Conservation (phyloP, 305 asterid genomes). For the Ilex paraguariensis region DNA sequence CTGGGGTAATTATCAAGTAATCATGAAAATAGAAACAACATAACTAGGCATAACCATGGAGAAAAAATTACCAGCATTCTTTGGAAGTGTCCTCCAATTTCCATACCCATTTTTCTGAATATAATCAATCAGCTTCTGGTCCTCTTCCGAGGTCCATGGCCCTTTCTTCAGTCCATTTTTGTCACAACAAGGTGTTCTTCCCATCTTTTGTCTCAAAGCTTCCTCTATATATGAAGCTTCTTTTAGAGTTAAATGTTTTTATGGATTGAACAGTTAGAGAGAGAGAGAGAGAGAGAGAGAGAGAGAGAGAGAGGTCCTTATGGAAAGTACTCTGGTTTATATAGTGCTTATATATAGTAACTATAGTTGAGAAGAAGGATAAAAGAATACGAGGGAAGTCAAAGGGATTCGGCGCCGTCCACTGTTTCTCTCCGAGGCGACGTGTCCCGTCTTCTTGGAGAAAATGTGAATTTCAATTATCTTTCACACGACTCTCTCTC, state of each 20-base stretch:
- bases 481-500: not conserved
- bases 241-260: not conserved
- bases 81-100: constrained; percentile 78
- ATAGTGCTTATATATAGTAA: constrained; percentile 3
- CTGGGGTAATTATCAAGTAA: too few relatives aligned
- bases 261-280: constrained; percentile 4
- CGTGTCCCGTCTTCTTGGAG: constrained; percentile 46
- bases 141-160: constrained; percentile 83
- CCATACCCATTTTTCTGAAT: constrained; percentile 61
- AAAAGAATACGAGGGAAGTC: constrained; percentile 28
- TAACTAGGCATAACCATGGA: not conserved
- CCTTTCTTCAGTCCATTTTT: constrained; percentile 83
- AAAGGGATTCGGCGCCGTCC: constrained; percentile 74
- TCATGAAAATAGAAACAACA: too few relatives aligned
- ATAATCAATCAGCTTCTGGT: constrained; percentile 59
- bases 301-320: not conserved
- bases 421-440: constrained; percentile 45
- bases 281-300: constrained; percentile 9
- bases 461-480: constrained; percentile 7
- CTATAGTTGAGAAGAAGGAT: not conserved
- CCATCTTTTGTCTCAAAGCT: constrained; percentile 31
- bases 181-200: constrained; percentile 87
- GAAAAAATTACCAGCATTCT: constrained; percentile 57
- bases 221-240: too few relatives aligned
- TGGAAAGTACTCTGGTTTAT: too few relatives aligned